Conservation (phyloP, 2,329 filamentous ascomycete genomes). For the Colletotrichum phormii region DNA sequence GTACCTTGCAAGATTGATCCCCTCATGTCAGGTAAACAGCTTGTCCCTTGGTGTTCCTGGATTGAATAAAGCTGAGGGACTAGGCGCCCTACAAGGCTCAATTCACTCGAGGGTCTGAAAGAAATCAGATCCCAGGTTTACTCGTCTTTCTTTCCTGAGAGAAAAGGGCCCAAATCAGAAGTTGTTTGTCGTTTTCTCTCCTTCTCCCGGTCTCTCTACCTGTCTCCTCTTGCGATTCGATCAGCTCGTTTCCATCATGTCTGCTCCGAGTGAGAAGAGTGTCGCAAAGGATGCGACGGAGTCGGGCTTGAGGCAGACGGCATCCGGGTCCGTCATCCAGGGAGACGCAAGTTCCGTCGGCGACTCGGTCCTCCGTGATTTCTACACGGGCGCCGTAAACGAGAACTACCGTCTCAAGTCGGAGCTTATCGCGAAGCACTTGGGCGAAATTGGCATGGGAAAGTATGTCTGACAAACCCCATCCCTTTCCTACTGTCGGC, state of each 20-base stretch:
- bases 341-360: constrained; percentile 37
- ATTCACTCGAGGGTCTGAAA: neutral
- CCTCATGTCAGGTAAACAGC: neutral
- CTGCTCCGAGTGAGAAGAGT: constrained; percentile 29
- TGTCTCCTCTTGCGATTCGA: neutral
- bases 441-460: constrained; percentile 47
- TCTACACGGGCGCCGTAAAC: constrained; percentile 49
- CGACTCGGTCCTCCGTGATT: constrained; percentile 46
- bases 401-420: constrained; percentile 48
- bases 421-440: constrained; percentile 44
- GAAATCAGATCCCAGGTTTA: constrained; percentile 1
- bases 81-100: neutral
- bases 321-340: constrained; percentile 22
- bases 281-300: constrained; percentile 16
- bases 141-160: constrained; percentile 35
- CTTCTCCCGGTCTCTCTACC: no score
- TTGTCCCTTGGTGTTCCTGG: constrained; percentile 2
- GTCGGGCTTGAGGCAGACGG: constrained; percentile 12
- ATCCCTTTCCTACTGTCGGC: neutral
- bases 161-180: constrained; percentile 6
- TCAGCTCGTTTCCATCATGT: constrained; percentile 5
- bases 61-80: constrained; percentile 20
- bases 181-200: neutral
- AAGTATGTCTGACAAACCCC: constrained; percentile 42
- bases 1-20: neutral